These are phyloP conservation scores for Prinsepia uniflora DNA, from an alignment of 306 rosid genomes.

Conservation along the genomic window DNA sequence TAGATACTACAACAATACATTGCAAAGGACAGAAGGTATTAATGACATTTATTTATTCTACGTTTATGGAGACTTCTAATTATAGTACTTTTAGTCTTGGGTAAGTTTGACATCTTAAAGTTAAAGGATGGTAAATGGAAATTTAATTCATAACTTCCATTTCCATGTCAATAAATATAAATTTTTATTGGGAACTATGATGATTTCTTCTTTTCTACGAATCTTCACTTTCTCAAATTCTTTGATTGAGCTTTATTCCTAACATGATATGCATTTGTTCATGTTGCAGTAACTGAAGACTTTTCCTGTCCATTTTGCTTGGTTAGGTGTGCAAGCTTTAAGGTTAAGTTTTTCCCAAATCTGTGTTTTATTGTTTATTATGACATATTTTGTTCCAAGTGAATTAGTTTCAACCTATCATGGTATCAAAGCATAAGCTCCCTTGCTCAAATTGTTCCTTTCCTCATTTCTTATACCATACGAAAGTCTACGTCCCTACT, in stretches of 20 bases:
- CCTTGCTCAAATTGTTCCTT: background rate
- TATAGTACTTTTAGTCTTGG: background rate
- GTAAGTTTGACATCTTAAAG: background rate
- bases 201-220: background rate
- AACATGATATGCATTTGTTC: constrained; percentile 9
- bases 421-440: background rate
- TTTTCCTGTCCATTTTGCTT: constrained; percentile 83
- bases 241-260: background rate
- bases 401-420: background rate
- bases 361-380: background rate
- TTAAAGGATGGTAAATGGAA: background rate
- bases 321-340: constrained; percentile 63
- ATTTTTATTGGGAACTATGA: background rate
- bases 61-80: background rate
- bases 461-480: background rate
- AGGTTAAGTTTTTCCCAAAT: constrained; percentile 46
- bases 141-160: background rate
- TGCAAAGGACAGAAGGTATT: constrained; percentile 75
- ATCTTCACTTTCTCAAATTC: background rate
- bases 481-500: background rate
- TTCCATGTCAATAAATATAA: constrained; percentile 3
- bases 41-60: background rate
- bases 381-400: background rate
- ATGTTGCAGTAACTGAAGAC: constrained; percentile 68
- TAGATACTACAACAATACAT: constrained; percentile 66